Evolutionary conservation across 345 rosid species (phyloP).

Genomic region (Eucalyptus marginata): DNA sequence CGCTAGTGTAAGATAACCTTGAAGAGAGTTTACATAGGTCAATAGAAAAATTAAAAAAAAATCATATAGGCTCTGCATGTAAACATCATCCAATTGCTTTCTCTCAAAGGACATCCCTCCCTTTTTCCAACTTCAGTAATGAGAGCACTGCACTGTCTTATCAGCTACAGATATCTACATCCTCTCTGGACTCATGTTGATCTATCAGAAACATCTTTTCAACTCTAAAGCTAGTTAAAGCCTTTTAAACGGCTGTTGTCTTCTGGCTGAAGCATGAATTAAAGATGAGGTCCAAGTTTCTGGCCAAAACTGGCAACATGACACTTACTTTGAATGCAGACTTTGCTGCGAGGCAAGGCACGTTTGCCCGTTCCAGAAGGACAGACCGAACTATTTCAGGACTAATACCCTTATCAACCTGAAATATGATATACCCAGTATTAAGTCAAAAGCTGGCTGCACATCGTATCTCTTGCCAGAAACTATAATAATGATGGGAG

Average conservation of each 20-base stretch:
- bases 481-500: neutral
- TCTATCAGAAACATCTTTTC: neutral
- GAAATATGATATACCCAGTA: neutral
- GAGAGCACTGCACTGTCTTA: neutral
- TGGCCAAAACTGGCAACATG: neutral
- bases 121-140: neutral
- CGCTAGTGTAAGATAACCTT: neutral
- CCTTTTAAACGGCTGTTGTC: neutral
- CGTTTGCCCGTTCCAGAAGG: slow-evolving; percentile 67
- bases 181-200: neutral
- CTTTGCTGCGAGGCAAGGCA: slow-evolving; percentile 80
- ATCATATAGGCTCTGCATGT: neutral
- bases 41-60: neutral
- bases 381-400: slow-evolving; percentile 86
- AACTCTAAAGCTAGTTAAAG: neutral
- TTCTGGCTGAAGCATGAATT: neutral
- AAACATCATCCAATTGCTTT: neutral
- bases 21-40: neutral
- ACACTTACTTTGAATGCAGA: slow-evolving; percentile 63
- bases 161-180: neutral
- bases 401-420: slow-evolving; percentile 83
- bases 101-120: neutral
- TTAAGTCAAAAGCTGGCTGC: neutral
- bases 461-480: neutral
- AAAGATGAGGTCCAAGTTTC: neutral